Base-by-base conservation (phyloP, 345 rosid genomes). In the Crucihimalaya himalaica region DNA sequence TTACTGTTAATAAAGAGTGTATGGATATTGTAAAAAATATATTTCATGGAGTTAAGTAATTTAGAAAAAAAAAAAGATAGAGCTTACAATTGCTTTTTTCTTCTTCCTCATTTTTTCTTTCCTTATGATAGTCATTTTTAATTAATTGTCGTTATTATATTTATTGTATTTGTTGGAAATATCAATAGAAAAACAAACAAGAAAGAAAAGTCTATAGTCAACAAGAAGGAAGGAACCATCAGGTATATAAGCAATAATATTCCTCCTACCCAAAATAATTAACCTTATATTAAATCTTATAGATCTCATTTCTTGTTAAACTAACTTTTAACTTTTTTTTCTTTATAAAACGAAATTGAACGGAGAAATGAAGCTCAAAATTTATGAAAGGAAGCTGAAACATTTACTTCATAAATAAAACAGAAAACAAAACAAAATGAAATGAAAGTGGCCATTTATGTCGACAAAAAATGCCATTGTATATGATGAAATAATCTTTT, bases 151-250 rank as follows among this genome's bases (percentile, higher is more conserved):
- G 20, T 76, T 50, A 77, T 64, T 55, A 57, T 54, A 77, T 57
- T 76, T 18, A 62, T 62, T 11, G 39, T 29, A 46, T 64, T 25
- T 47, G 23, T 77, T 70, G 76, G 76, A 65, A 70, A 64, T 69
- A 69, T 61, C 70, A 70, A 70, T 37, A 56, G 45, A 59, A 66
- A 66, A 70, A 47, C 74, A 70, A 34, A 21, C 23, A 80, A 42
- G 63, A 56, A 39, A 66, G 81, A 83, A 83, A 86, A 80, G 86
- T 80, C 82, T 50, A 46, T 8, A 79, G 87, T 81, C 89, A 85
- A 84, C 82, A 75, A 60, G 28, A 74, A 63, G 29, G 66, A 74
- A 39, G 68, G 68, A 67, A 69, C 69, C 73, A 67, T 50, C 47
- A 68, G 78, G 57, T 46, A 35, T 4, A 66, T 50, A 63, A 70